Evolutionary conservation across 345 rosid species (phyloP), one percentile per base, ranked within the genome.

Genomic region (Boechera divaricarpa): DNA sequence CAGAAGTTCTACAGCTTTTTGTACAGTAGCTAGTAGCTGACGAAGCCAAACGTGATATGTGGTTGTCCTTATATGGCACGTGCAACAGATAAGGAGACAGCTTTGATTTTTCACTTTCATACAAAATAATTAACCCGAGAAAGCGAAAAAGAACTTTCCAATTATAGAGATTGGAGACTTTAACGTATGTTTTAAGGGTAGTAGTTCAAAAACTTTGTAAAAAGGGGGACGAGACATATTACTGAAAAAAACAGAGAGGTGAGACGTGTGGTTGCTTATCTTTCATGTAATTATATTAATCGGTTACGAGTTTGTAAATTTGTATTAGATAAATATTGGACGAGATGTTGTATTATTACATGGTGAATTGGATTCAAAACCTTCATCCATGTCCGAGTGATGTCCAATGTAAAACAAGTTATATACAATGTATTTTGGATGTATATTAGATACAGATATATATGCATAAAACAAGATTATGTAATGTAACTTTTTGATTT

Each of bases 41-140:
- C 76, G n/a, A 54, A 33, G 69, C 71, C n/a, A n/a, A 77, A 69
- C 75, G 70, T 77, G 80, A 77, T 77, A 32, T 77, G 80, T 62
- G 57, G 38, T 53, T 77, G 80, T 62, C 80, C 70, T 62, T 63
- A 77, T 77, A 68, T 53, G 75, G 47, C 75, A 77, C 70, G 70
- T 77, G 64, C 75, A 69, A 53, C 80, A 77, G 63, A 69, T 77
- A 77, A 62, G 70, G 65, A 77, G 65, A 62, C 80, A n/a, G n/a
- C 70, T 62, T 62, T 32, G 41, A 26, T 76, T 69, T 69, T 61
- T 52, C 29, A 11, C 53, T 26, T 52, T 49, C n/a, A n/a, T n/a
- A 32, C 45, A 29, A 16, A 59, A 35, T 52, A 31, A 49, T 57
- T 52, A 31, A 68, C 21, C 63, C 56, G 16, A 33, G 9, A 67